Conservation (phyloP, 345 rosid genomes). For the Lepidium sativum region DNA sequence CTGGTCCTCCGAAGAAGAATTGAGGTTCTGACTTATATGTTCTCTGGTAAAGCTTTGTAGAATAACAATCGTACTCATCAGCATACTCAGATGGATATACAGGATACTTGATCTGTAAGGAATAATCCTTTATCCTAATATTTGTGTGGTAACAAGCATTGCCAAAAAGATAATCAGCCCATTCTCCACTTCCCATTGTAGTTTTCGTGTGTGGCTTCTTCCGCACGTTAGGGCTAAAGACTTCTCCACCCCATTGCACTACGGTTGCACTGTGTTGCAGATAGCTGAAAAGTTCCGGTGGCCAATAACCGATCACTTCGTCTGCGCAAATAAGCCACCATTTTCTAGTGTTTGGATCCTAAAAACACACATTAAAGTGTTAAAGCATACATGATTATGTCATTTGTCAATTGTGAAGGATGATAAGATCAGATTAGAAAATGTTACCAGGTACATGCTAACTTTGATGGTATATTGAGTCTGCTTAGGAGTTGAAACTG, state of each 20-base stretch:
- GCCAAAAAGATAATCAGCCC: background rate
- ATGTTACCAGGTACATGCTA: constrained; percentile 27
- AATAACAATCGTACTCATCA: constrained; percentile 31
- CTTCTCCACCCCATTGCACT: constrained; percentile 59
- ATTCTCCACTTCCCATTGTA: constrained; percentile 44
- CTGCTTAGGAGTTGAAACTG: background rate
- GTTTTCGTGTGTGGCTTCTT: constrained; percentile 46
- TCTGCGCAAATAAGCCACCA: constrained; percentile 38
- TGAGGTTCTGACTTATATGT: constrained; percentile 20
- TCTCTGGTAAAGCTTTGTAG: constrained; percentile 6
- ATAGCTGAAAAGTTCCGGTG: constrained; percentile 17
- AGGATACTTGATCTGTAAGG: constrained; percentile 33
- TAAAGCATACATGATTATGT: background rate
- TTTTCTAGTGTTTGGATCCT: constrained; percentile 37
- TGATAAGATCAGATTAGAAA: constrained; percentile 7
- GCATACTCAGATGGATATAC: constrained; percentile 8
- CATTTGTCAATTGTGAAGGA: background rate
- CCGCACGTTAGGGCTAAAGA: constrained; percentile 33
- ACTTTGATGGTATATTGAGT: constrained; percentile 18
- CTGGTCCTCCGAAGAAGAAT: constrained; percentile 50
- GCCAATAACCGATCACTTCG: constrained; percentile 35
- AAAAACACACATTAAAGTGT: background rate
- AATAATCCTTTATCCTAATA: constrained; percentile 34
- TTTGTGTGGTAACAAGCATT: constrained; percentile 29
- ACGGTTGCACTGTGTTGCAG: constrained; percentile 31